Percentiles rank a stretch among this genome's conserved stretches.
Evolutionary conservation across 176 grass and related monocot genomes (phyloP).

Genomic region (Areca catechu): DNA sequence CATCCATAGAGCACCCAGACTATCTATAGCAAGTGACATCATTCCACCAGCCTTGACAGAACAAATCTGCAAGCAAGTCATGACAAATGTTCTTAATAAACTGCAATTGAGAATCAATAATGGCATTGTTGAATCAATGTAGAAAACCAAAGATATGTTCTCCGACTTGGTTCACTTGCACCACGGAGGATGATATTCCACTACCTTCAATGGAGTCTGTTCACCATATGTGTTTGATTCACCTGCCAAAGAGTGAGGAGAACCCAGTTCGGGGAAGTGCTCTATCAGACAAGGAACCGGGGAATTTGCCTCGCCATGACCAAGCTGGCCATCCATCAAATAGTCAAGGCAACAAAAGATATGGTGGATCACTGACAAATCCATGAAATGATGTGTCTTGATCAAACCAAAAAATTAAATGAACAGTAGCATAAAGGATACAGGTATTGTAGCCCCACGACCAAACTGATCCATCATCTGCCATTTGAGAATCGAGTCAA

Average conservation of each 20-base stretch:
- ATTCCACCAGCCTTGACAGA: conserved; percentile 88
- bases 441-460: conserved; percentile 99
- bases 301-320: conserved; percentile 66
- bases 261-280: conserved; percentile 59
- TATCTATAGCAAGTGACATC: conserved; percentile 98
- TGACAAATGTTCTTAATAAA: too few species aligned
- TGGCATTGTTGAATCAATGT: too few species aligned
- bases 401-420: conserved; percentile 1
- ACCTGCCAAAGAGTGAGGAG: conserved; percentile 35
- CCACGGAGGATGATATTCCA: too few species aligned
- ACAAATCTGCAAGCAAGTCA: conserved; percentile 36
- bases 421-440: conserved; percentile 47
- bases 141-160: too few species aligned
- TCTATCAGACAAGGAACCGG: conserved; percentile 66
- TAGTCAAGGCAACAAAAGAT: conserved; percentile 38
- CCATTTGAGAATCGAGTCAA: conserved; percentile 12
- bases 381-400: background rate
- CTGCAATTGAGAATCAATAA: too few species aligned
- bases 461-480: conserved; percentile 97
- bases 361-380: background rate
- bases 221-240: conserved; percentile 10
- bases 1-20: conserved; percentile 82
- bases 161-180: too few species aligned
- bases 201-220: conserved; percentile 50
- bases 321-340: conserved; percentile 74